Percentiles rank a stretch among this genome's conserved stretches.
These are phyloP conservation scores for Dothideomycetes sp. DNA, from an alignment of 2,329 filamentous ascomycete species.

Conservation along the genomic window DNA sequence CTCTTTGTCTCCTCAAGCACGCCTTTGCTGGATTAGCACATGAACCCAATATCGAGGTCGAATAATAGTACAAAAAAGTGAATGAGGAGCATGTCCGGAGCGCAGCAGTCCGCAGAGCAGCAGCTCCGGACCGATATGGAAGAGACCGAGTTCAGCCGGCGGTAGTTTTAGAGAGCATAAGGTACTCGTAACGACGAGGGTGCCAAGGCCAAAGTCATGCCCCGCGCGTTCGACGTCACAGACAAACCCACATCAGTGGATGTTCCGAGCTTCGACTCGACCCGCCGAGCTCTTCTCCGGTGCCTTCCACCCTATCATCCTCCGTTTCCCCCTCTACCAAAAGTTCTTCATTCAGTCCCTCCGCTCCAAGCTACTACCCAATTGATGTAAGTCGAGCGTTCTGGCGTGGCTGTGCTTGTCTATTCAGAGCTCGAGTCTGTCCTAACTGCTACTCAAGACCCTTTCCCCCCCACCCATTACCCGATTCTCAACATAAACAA, in stretches of 20 bases:
- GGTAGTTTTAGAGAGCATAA: too few relatives aligned
- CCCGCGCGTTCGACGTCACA: not conserved
- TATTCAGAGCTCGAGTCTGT: not conserved
- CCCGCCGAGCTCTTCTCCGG: not conserved
- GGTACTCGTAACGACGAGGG: too few relatives aligned
- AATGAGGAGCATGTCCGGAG: too few relatives aligned
- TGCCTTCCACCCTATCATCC: not conserved
- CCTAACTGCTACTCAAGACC: not conserved
- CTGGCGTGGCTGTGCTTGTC: not conserved
- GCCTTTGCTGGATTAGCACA: too few relatives aligned
- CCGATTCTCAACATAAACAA: slow-evolving; percentile 20
- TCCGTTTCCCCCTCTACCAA: not conserved
- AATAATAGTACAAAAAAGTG: too few relatives aligned
- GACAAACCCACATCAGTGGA: not conserved
- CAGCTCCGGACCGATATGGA: too few relatives aligned
- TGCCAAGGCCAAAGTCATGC: too few relatives aligned
- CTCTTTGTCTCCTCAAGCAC: too few relatives aligned
- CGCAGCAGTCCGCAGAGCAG: too few relatives aligned
- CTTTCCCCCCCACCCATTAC: slow-evolving; percentile 7
- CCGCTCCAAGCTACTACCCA: not conserved
- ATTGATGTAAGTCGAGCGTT: not conserved
- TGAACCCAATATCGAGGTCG: too few relatives aligned
- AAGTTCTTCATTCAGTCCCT: not conserved
- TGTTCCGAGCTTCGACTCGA: not conserved
- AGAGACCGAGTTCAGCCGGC: too few relatives aligned